A percentile compares a stretch with the other conserved stretches of the same genome.
phyloP scores from a whole-genome alignment of 2,329 filamentous ascomycete genomes.

The Ceratocystiopsis brevicomis region DNA sequence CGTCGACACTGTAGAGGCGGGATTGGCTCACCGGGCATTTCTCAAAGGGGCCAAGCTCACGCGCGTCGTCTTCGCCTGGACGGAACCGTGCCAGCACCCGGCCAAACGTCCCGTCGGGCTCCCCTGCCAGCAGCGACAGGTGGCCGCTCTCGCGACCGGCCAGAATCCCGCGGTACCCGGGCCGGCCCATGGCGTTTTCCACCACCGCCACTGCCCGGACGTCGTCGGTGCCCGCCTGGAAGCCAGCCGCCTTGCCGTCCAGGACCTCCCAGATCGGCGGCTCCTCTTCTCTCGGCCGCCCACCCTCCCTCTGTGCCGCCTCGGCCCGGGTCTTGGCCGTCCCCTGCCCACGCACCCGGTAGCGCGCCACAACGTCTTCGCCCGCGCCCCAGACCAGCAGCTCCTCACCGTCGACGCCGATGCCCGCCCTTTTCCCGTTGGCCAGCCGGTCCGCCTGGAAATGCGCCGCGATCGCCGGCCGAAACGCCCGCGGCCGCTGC shows the following conservation, averaged over 20 bases:
- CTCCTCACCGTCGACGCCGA: constrained; percentile 19
- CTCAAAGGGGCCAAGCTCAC: constrained; percentile 54
- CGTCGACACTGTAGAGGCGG: constrained; percentile 18
- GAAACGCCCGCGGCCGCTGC: constrained; percentile 16
- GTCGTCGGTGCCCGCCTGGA: constrained; percentile 27
- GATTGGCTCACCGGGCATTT: constrained; percentile 26
- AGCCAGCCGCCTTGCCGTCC: constrained; percentile 21
- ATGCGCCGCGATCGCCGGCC: constrained; percentile 28
- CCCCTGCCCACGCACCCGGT: constrained; percentile 13
- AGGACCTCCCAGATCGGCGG: constrained; percentile 18
- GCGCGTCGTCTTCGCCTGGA: constrained; percentile 51
- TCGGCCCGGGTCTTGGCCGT: constrained; percentile 5
- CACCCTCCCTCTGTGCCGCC: not conserved
- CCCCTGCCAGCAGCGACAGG: constrained; percentile 24
- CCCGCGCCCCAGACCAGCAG: constrained; percentile 31
- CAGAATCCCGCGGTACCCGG: constrained; percentile 18
- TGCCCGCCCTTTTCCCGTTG: not conserved
- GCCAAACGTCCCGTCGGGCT: constrained; percentile 11
- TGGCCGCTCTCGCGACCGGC: constrained; percentile 32
- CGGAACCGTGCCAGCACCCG: constrained; percentile 11
- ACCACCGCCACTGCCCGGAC: constrained; percentile 28
- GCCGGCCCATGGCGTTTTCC: constrained; percentile 12
- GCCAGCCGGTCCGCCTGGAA: constrained; percentile 13
- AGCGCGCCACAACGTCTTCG: constrained; percentile 28
- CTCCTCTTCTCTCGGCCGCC: not conserved